phyloP scores from a whole-genome alignment of 176 grass and related monocot species.

The Raddia guianensis region DNA sequence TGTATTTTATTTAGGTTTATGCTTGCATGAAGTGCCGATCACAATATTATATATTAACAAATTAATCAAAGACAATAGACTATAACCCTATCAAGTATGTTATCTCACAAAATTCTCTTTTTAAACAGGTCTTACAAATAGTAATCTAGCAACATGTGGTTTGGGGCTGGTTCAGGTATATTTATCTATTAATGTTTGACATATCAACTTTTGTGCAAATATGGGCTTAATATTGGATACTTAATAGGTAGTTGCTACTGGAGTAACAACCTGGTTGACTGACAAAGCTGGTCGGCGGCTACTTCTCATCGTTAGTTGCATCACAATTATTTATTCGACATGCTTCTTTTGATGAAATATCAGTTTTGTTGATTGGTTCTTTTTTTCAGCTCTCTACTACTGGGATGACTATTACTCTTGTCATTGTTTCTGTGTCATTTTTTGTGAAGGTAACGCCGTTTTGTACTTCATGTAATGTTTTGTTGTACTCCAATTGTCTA shows the following conservation, averaged over 20 bases:
- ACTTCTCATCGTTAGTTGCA: conserved; percentile 94
- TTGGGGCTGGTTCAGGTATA: conserved; percentile 91
- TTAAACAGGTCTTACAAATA: conserved; percentile 76
- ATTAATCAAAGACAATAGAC: background rate
- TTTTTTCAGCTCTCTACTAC: conserved; percentile 67
- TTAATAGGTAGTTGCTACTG: conserved; percentile 82
- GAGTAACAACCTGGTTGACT: conserved; percentile 88
- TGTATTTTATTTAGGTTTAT: conserved; percentile 26
- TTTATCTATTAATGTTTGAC: conserved; percentile 18
- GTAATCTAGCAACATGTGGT: conserved; percentile 85
- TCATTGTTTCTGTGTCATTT: conserved; percentile 87
- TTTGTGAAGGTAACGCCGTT: conserved; percentile 69
- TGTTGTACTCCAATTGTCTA: background rate
- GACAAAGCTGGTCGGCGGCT: conserved; percentile 94
- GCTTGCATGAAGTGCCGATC: conserved; percentile 1
- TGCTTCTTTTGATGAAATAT: conserved; percentile 7
- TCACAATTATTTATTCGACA: conserved; percentile 7
- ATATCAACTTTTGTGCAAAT: conserved; percentile 28
- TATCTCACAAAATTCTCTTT: conserved; percentile 35
- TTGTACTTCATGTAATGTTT: background rate
- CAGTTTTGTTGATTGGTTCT: conserved; percentile 30
- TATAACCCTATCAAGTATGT: conserved; percentile 11
- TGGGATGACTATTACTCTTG: conserved; percentile 75
- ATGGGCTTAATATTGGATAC: conserved; percentile 10
- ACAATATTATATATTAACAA: conserved; percentile 11